phyloP scores from a whole-genome alignment of 2,329 filamentous ascomycete genomes.

The Penicillium sp. region DNA sequence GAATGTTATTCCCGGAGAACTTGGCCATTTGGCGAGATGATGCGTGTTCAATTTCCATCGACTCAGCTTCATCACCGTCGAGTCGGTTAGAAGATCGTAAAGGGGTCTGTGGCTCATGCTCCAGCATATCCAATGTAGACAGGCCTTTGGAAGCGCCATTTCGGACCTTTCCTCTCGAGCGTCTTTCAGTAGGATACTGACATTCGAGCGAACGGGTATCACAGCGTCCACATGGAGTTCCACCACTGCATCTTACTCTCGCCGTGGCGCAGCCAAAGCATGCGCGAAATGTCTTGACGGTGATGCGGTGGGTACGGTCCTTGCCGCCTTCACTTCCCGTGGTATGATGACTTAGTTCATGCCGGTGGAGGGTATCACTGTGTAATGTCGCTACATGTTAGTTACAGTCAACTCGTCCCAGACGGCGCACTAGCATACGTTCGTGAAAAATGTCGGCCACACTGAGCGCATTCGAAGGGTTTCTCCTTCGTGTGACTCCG shows the following conservation, averaged over 20 bases:
- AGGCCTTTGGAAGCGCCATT: slow-evolving; percentile 12
- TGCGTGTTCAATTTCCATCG: background rate
- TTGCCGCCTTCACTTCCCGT: slow-evolving; percentile 33
- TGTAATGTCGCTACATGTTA: background rate
- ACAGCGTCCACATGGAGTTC: slow-evolving; percentile 38
- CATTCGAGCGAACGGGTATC: slow-evolving; percentile 38
- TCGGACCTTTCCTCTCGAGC: slow-evolving; percentile 32
- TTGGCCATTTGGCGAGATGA: slow-evolving; percentile 4
- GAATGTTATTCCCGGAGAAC: slow-evolving; percentile 6
- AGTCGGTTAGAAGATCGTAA: background rate
- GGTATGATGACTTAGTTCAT: slow-evolving; percentile 41
- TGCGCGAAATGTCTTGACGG: slow-evolving; percentile 43
- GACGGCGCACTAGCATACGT: slow-evolving; percentile 30
- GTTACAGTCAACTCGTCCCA: background rate
- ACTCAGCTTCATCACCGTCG: background rate
- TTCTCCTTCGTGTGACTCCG: slow-evolving; percentile 43
- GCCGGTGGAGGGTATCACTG: slow-evolving; percentile 42
- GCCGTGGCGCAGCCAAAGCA: slow-evolving; percentile 42
- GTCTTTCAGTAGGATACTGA: slow-evolving; percentile 40
- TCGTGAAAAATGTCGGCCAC: slow-evolving; percentile 43
- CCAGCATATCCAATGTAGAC: slow-evolving; percentile 8
- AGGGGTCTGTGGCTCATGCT: slow-evolving; percentile 10
- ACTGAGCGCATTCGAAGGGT: slow-evolving; percentile 40
- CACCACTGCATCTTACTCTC: slow-evolving; percentile 41
- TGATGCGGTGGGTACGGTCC: slow-evolving; percentile 40